A percentile compares a stretch with the other conserved stretches of the same genome.
phyloP scores from a whole-genome alignment of 345 rosid genomes.

The Trapa bicornis region DNA sequence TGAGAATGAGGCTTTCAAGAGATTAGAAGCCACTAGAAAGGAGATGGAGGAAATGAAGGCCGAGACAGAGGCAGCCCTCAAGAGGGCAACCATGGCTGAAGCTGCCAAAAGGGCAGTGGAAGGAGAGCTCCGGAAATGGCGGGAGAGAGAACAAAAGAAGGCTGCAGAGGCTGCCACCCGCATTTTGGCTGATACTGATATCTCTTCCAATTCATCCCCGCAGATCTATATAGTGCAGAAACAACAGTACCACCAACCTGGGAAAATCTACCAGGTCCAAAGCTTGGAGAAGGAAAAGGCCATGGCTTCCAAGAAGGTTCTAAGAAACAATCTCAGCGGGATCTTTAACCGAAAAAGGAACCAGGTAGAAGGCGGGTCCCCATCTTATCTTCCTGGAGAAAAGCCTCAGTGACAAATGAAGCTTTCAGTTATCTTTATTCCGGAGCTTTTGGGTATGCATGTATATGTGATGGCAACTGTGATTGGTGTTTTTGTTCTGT shows the following conservation, averaged over 20 bases:
- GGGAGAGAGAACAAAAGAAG: slow-evolving; percentile 80
- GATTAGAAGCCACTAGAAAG: slow-evolving; percentile 49
- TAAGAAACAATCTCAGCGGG: slow-evolving; percentile 49
- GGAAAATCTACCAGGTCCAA: slow-evolving; percentile 18
- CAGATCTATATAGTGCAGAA: slow-evolving; percentile 39
- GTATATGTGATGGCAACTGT: neutral
- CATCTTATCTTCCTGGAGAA: slow-evolving; percentile 72
- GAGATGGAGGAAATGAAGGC: slow-evolving; percentile 72
- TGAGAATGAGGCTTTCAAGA: slow-evolving; percentile 73
- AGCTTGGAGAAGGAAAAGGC: slow-evolving; percentile 56
- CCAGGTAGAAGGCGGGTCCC: slow-evolving; percentile 78
- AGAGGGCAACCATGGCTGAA: slow-evolving; percentile 94
- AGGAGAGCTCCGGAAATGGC: slow-evolving; percentile 91
- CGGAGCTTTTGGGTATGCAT: neutral
- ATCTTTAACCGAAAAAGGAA: slow-evolving; percentile 69
- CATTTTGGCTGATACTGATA: slow-evolving; percentile 61
- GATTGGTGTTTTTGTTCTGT: neutral
- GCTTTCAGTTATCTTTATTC: neutral
- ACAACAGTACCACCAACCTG: slow-evolving; percentile 29
- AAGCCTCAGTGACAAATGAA: slow-evolving; percentile 16
- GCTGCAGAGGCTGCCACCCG: slow-evolving; percentile 71
- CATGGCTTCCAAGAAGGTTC: slow-evolving; percentile 49
- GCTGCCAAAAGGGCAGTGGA: slow-evolving; percentile 88
- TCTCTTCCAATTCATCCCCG: slow-evolving; percentile 48
- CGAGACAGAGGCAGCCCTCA: slow-evolving; percentile 55